A percentile compares a stretch with the other conserved stretches of the same genome.
Evolutionary conservation across 331 rosid species (phyloP).

Genomic region (Ulmus americana): DNA sequence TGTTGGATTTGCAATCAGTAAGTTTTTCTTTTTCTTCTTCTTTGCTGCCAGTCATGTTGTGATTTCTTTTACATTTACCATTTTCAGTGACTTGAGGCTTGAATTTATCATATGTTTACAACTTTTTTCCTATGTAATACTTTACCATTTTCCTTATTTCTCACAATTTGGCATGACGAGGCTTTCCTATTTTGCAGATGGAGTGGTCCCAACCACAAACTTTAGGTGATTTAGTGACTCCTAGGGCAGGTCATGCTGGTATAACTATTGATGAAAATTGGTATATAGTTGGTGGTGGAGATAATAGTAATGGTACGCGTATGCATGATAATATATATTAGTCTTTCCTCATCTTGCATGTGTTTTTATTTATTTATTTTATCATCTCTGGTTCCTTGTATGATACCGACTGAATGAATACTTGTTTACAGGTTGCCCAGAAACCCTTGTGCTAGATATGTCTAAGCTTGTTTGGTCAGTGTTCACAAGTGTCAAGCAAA

Average conservation of each 20-base stretch:
- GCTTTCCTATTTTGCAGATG: constrained; percentile 47
- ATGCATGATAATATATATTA: constrained; percentile 9
- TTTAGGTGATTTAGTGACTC: constrained; percentile 73
- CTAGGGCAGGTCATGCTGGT: constrained; percentile 98
- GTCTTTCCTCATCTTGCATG: constrained; percentile 6
- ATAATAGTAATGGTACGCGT: constrained; percentile 70
- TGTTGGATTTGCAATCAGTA: constrained; percentile 81
- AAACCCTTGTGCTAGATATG: constrained; percentile 78
- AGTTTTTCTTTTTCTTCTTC: constrained; percentile 29
- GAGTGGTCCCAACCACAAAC: constrained; percentile 94
- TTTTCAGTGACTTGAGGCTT: background rate
- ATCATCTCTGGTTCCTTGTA: background rate
- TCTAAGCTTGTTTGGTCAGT: constrained; percentile 85
- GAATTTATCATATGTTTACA: constrained; percentile 2
- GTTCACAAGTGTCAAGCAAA: constrained; percentile 62
- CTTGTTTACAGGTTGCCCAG: constrained; percentile 66
- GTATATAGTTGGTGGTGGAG: constrained; percentile 97
- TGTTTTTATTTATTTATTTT: background rate
- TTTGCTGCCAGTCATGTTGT: constrained; percentile 2
- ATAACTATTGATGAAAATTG: constrained; percentile 64
- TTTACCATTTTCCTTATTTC: constrained; percentile 2
- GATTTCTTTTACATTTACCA: background rate
- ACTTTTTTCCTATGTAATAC: constrained; percentile 14
- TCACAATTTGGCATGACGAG: constrained; percentile 24
- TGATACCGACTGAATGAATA: constrained; percentile 11